phyloP scores from a whole-genome alignment of 129 eudicot genomes.

The Silybum marianum region DNA sequence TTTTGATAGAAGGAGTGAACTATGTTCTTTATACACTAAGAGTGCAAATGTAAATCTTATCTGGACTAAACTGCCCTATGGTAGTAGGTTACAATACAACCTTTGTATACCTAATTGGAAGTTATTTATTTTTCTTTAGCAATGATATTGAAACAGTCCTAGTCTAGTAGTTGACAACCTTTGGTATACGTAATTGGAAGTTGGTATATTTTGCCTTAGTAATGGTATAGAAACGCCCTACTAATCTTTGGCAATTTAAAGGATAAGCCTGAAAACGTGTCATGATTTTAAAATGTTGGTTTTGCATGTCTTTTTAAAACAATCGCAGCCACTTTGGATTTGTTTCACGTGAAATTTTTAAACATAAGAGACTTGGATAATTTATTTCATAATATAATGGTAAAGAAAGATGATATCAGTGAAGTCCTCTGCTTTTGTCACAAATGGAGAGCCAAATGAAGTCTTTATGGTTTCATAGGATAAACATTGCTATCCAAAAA shows the following conservation, averaged over 20 bases:
- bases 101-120: not conserved
- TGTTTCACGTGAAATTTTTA: not conserved
- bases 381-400: not conserved
- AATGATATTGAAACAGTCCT: not conserved
- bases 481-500: constrained; percentile 2
- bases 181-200: not conserved
- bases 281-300: not conserved
- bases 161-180: not conserved
- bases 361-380: not conserved
- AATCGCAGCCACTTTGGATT: constrained; percentile 10
- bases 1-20: not conserved
- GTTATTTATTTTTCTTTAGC: not conserved
- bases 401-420: not conserved
- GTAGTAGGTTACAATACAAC: not conserved
- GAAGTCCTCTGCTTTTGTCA: not conserved
- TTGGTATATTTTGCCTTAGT: not conserved
- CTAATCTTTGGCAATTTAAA: constrained; percentile 15
- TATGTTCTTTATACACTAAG: not conserved
- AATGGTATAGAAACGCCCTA: not conserved
- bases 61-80: not conserved
- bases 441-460: constrained; percentile 5
- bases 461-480: not conserved
- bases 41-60: not conserved
- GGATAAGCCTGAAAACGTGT: not conserved
- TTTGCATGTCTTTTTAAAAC: not conserved